phyloP scores from a whole-genome alignment of 192 early-diverging fungal species.

The Umbelopsis isabellina region DNA sequence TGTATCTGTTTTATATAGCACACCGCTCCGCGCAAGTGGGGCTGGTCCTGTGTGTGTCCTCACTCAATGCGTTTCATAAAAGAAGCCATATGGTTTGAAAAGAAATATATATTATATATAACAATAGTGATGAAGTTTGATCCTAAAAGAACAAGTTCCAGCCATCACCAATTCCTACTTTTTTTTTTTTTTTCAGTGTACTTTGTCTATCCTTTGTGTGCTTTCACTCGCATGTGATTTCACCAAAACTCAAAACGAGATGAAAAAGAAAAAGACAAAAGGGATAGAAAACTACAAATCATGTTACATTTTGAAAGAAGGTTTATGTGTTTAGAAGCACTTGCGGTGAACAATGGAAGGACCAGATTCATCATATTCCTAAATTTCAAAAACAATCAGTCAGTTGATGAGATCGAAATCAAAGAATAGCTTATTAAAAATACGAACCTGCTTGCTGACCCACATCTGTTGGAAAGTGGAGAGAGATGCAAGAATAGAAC shows the following conservation, averaged over 20 bases:
- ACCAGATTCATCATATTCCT: conserved; percentile 37
- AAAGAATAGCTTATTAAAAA: neutral
- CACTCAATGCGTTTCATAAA: no score
- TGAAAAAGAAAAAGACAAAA: neutral
- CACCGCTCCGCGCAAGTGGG: no score
- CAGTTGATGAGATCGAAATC: no score
- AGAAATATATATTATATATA: no score
- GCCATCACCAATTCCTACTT: neutral
- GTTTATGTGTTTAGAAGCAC: conserved; percentile 31
- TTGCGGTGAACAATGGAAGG: conserved; percentile 39
- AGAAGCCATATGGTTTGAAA: neutral
- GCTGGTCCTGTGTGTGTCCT: no score
- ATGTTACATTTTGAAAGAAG: conserved; percentile 21
- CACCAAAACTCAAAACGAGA: neutral
- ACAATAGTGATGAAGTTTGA: no score
- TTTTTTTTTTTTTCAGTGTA: no score
- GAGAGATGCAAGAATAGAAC: conserved; percentile 95
- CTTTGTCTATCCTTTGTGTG: no score
- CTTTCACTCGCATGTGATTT: conserved; percentile 12
- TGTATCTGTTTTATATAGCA: no score
- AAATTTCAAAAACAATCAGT: neutral
- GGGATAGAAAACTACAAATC: conserved; percentile 21
- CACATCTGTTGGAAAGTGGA: conserved; percentile 99
- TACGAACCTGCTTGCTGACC: conserved; percentile 87
- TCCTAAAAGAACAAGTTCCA: no score